Conservation (phyloP, 345 rosid species). For the Ailanthus altissimus region DNA sequence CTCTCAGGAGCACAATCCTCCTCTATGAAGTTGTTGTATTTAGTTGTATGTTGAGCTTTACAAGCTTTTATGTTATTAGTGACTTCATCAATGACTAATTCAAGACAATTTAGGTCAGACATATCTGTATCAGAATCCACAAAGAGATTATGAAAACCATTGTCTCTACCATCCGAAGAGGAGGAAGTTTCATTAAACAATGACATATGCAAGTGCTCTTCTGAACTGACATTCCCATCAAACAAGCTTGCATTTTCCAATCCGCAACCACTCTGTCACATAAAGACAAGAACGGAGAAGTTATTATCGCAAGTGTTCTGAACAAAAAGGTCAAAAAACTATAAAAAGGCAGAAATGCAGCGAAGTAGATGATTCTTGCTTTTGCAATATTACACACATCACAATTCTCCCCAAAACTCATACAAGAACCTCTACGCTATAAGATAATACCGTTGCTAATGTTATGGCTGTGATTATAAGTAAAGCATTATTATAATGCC, state of each 20-base stretch:
- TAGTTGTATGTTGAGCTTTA: conserved; percentile 16
- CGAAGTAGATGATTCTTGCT: conserved; percentile 9
- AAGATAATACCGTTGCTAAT: background rate
- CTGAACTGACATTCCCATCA: background rate
- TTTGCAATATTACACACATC: background rate
- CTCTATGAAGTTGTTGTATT: background rate
- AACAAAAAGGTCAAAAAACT: conserved; percentile 8
- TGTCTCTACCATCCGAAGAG: background rate
- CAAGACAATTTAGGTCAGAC: background rate
- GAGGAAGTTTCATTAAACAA: background rate
- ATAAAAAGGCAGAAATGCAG: background rate
- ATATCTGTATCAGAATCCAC: conserved; percentile 14
- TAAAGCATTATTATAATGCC: background rate
- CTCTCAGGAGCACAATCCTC: background rate
- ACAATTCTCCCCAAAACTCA: background rate
- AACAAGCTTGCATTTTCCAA: background rate
- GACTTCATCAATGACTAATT: background rate
- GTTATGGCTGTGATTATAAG: background rate
- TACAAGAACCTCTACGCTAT: background rate
- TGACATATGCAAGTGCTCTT: conserved; percentile 1
- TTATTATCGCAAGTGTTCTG: background rate
- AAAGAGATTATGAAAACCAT: background rate
- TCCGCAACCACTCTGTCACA: conserved; percentile 1
- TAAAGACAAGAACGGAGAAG: background rate
- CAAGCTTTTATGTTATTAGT: conserved; percentile 5